Evolutionary conservation across 2,329 filamentous ascomycete species (phyloP), one percentile per base, ranked within the genome.

Genomic region (Phyllosticta ampelicida): DNA sequence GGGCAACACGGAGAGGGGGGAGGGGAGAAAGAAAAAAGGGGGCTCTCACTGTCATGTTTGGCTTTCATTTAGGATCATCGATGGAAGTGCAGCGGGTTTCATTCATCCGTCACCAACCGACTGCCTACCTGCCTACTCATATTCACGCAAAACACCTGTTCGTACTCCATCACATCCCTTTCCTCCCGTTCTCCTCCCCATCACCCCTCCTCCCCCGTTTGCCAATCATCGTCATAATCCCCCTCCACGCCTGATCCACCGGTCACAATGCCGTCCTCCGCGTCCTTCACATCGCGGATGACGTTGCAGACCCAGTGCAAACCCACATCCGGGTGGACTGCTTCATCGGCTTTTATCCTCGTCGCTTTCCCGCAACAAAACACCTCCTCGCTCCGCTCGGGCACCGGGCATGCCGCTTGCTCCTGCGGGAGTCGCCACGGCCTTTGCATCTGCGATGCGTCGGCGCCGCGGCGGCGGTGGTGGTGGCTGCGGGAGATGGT

Each of bases 81-180:
- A n/a, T n/a, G n/a, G n/a, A n/a, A n/a, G n/a, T 50, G 77, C 80
- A 21, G 77, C 83, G 1, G 36, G 36, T 16, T 13, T 13, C 13
- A 16, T 44, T 44, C 79, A 83, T n/a, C 80, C 80, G 30, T 85
- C 85, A 6, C 86, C 87, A n/a, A n/a, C n/a, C n/a, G n/a, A n/a
- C n/a, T n/a, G n/a, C n/a, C n/a, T n/a, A n/a, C n/a, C n/a, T n/a
- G n/a, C n/a, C n/a, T n/a, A n/a, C n/a, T n/a, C n/a, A n/a, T n/a
- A n/a, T n/a, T n/a, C n/a, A n/a, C n/a, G n/a, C n/a, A n/a, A n/a
- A n/a, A n/a, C n/a, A n/a, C n/a, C n/a, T n/a, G n/a, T n/a, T n/a
- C n/a, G n/a, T n/a, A n/a, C 63, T 8, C 81, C 86, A 26, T 74
- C 74, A 50, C 9, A 36, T 36, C 29, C 29, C 9, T 36, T 16